phyloP scores from a whole-genome alignment of 768 basidiomycete species.

The Phaffia australis region DNA sequence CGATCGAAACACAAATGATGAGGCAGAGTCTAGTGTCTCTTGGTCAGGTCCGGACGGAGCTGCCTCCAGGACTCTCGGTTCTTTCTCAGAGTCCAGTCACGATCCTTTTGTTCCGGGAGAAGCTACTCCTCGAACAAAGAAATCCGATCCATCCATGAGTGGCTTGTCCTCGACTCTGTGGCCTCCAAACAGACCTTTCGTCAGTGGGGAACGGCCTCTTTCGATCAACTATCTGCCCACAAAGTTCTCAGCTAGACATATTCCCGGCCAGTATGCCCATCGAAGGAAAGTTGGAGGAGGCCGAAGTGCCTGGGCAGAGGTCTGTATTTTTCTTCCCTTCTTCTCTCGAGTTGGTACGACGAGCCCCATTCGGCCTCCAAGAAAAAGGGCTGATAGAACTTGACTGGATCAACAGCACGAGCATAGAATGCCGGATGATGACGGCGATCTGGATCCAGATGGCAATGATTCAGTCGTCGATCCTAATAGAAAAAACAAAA shows the following conservation, averaged over 20 bases:
- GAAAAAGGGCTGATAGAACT: conserved; percentile 24
- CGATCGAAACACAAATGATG: no score
- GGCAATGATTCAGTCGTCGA: background rate
- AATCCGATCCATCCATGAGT: no score
- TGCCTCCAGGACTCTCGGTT: background rate
- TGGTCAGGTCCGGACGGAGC: no score
- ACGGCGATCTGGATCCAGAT: background rate
- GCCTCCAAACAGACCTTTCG: no score
- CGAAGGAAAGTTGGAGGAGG: conserved; percentile 53
- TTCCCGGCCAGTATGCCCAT: conserved; percentile 42
- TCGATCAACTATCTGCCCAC: conserved; percentile 63
- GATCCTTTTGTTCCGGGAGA: background rate
- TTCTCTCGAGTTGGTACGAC: conserved; percentile 36
- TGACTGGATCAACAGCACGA: conserved; percentile 38
- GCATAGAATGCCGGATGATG: conserved; percentile 38
- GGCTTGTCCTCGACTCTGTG: no score
- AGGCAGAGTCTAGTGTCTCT: no score
- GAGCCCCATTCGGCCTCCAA: conserved; percentile 37
- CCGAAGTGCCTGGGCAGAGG: conserved; percentile 48
- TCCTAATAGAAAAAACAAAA: conserved; percentile 24
- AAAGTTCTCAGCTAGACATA: conserved; percentile 53
- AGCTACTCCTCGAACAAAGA: background rate
- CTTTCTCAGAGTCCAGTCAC: conserved; percentile 8
- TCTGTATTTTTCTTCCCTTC: background rate
- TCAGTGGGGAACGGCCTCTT: conserved; percentile 36